Percentiles rank a stretch among this genome's conserved stretches.
Conservation (phyloP, 2,329 filamentous ascomycete genomes). For the Beauveria australis region DNA sequence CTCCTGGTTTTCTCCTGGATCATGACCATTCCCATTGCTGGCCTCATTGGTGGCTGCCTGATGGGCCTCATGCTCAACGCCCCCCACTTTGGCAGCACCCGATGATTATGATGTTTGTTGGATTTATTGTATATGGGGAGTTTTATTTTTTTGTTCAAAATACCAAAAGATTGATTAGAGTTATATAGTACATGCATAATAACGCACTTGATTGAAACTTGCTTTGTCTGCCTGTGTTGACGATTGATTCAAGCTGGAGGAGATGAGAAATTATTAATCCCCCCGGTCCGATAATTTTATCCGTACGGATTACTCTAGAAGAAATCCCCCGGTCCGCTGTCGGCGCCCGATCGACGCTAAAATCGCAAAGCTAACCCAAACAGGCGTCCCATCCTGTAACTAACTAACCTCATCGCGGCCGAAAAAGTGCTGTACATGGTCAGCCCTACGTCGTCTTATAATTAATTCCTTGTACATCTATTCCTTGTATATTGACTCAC, state of each 20-base stretch:
- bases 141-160: background rate
- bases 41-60: conserved; percentile 30
- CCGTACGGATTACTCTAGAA: too few relatives aligned
- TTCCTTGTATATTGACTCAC: background rate
- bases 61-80: conserved; percentile 34
- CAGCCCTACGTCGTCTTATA: background rate
- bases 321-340: background rate
- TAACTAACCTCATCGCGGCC: background rate
- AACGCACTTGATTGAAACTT: background rate
- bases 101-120: background rate
- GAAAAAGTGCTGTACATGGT: background rate
- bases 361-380: conserved; percentile 9
- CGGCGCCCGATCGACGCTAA: conserved; percentile 6
- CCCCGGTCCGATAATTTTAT: too few relatives aligned
- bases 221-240: background rate
- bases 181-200: conserved; percentile 1
- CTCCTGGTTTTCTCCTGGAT: conserved; percentile 58
- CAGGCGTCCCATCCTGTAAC: background rate
- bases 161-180: conserved; percentile 9
- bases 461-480: background rate
- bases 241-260: background rate
- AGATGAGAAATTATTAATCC: background rate
- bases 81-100: conserved; percentile 24
- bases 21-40: conserved; percentile 36
- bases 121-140: background rate